Conservation (phyloP, 2,329 filamentous ascomycete species). For the Xylariaceae sp. region DNA sequence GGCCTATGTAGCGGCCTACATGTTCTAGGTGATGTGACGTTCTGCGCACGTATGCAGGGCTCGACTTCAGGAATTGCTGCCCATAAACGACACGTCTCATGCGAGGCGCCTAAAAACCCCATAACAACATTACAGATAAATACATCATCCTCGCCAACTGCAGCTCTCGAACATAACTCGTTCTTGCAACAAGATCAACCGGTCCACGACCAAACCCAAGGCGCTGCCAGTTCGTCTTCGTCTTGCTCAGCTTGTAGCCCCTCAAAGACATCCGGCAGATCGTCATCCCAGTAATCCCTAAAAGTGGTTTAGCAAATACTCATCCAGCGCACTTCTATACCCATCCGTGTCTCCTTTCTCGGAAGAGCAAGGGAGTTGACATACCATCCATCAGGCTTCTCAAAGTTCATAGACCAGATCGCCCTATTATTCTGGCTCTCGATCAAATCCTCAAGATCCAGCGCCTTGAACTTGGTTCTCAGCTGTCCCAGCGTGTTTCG, state of each 20-base stretch:
- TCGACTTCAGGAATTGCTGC: too few species aligned
- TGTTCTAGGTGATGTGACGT: too few species aligned
- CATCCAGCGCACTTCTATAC: too few species aligned
- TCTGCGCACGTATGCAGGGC: too few species aligned
- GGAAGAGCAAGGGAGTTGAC: too few species aligned
- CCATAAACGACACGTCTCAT: too few species aligned
- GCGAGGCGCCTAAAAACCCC: too few species aligned
- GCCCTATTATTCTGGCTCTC: neutral
- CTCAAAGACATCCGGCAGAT: conserved; percentile 3
- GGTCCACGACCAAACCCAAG: neutral
- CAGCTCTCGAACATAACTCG: neutral
- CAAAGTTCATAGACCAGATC: neutral
- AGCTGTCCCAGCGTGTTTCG: conserved; percentile 7
- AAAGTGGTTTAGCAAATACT: too few species aligned
- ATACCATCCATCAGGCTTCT: conserved; percentile 8
- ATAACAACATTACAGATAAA: too few species aligned
- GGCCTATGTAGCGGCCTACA: too few species aligned
- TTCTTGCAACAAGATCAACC: conserved; percentile 2
- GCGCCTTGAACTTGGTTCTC: neutral
- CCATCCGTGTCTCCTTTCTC: too few species aligned
- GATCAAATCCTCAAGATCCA: neutral
- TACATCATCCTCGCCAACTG: too few species aligned
- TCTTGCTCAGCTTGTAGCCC: neutral
- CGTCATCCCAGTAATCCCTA: conserved; percentile 10
- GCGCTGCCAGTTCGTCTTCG: neutral